These are phyloP conservation scores for Akanthomyces uredinophilus DNA, from an alignment of 2,329 filamentous ascomycete genomes.

Conservation along the genomic window DNA sequence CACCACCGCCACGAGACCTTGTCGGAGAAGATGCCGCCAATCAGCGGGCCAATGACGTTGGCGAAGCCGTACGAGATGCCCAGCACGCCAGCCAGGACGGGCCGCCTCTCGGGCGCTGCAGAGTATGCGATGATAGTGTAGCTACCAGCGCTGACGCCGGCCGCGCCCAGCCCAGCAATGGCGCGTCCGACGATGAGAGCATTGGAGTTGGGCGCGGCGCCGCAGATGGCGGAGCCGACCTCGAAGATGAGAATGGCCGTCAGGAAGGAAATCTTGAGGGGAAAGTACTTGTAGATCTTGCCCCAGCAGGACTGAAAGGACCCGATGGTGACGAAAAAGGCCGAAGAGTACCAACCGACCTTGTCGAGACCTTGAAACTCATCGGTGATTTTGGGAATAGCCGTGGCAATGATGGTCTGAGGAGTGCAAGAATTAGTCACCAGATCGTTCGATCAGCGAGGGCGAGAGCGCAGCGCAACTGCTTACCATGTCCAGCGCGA, in stretches of 20 bases:
- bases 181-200: too few relatives aligned
- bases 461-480: too few relatives aligned
- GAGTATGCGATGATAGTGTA: slow-evolving; percentile 40
- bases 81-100: slow-evolving; percentile 22
- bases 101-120: slow-evolving; percentile 21
- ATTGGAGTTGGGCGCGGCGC: too few relatives aligned
- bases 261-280: slow-evolving; percentile 40
- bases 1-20: slow-evolving; percentile 25
- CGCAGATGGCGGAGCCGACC: too few relatives aligned
- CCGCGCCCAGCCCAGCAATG: slow-evolving; percentile 37
- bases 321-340: slow-evolving; percentile 38
- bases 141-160: slow-evolving; percentile 39
- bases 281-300: slow-evolving; percentile 41
- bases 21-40: slow-evolving; percentile 24
- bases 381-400: slow-evolving; percentile 44
- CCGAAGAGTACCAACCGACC: slow-evolving; percentile 49
- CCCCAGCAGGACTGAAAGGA: slow-evolving; percentile 33
- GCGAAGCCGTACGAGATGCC: slow-evolving; percentile 23
- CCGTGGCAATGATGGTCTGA: slow-evolving; percentile 44
- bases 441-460: too few relatives aligned
- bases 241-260: slow-evolving; percentile 41
- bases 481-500: too few relatives aligned
- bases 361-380: slow-evolving; percentile 39
- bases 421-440: too few relatives aligned
- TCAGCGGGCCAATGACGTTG: slow-evolving; percentile 21